Percentiles rank a stretch among this genome's conserved stretches.
phyloP scores from a whole-genome alignment of 495 filamentous ascomycete species.

The Aspergillus cavernicola region DNA sequence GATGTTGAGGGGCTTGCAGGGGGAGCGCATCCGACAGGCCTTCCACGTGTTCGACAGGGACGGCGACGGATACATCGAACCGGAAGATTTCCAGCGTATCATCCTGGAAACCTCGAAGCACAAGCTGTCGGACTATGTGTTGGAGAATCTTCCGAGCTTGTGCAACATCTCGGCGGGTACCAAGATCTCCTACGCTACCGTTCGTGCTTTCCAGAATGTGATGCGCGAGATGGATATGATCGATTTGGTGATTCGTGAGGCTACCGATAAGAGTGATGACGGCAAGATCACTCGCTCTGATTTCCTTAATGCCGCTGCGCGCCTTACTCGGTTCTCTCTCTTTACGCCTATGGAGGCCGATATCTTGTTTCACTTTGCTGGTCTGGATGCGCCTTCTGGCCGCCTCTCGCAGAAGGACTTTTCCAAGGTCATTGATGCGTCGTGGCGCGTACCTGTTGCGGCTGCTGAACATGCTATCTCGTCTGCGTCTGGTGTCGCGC shows the following conservation, averaged over 20 bases:
- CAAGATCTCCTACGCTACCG: conserved; percentile 96
- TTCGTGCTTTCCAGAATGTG: conserved; percentile 94
- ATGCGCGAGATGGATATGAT: conserved; percentile 97
- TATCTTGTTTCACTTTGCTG: conserved; percentile 97
- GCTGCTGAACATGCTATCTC: conserved; percentile 34
- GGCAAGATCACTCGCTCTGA: conserved; percentile 91
- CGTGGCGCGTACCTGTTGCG: conserved; percentile 68
- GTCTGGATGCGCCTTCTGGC: conserved; percentile 82
- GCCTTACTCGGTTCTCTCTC: conserved; percentile 83
- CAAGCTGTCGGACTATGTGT: conserved; percentile 93
- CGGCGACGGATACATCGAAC: conserved; percentile 94
- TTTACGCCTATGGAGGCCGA: conserved; percentile 99
- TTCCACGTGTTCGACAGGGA: conserved; percentile 91
- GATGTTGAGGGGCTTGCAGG: conserved; percentile 94
- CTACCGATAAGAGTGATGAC: conserved; percentile 76
- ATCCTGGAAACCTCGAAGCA: conserved; percentile 90
- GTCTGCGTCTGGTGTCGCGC: conserved; percentile 34
- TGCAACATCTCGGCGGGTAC: conserved; percentile 91
- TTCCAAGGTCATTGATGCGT: conserved; percentile 87
- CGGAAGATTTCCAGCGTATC: conserved; percentile 93
- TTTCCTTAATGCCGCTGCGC: conserved; percentile 91
- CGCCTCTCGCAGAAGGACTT: conserved; percentile 81
- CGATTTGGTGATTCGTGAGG: conserved; percentile 83
- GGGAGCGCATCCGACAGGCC: conserved; percentile 90
- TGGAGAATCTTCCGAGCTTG: conserved; percentile 88